Conservation (phyloP, 176 grass and related monocot species). For the Triticum monococcum region DNA sequence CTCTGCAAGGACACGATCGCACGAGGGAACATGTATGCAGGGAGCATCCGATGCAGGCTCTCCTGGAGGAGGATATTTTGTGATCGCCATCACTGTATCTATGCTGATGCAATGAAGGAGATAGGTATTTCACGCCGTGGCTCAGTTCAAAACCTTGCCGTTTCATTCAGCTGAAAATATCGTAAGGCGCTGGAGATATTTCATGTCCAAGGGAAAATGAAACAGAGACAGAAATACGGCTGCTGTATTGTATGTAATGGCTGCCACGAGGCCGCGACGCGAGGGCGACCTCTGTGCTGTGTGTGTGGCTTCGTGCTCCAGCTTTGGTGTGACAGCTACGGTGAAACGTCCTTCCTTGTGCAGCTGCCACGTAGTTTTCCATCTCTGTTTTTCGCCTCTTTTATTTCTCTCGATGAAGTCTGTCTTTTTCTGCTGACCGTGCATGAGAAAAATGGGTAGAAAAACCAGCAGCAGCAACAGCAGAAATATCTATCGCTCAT, state of each 20-base stretch:
- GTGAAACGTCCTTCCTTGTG: neutral
- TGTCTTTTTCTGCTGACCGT: neutral
- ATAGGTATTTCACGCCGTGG: too few relatives aligned
- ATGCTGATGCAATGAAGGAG: too few relatives aligned
- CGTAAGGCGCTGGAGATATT: neutral
- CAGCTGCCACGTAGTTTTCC: slow-evolving; percentile 11
- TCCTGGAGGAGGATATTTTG: neutral
- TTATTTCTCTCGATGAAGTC: neutral
- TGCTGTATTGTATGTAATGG: too few relatives aligned
- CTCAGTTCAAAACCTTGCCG: too few relatives aligned
- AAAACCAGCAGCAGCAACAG: neutral
- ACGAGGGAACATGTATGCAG: neutral
- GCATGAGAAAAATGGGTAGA: neutral
- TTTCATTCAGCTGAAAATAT: too few relatives aligned
- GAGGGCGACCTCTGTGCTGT: neutral
- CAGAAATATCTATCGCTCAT: neutral
- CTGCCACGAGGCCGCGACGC: too few relatives aligned
- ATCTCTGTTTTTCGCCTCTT: neutral
- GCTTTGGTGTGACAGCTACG: neutral
- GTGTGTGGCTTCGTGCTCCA: neutral
- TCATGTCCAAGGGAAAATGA: too few relatives aligned
- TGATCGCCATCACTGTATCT: neutral
- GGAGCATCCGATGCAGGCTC: too few relatives aligned
- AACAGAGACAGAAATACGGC: too few relatives aligned
- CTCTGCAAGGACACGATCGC: neutral